These are phyloP conservation scores for Scutellaria baicalensis DNA, from an alignment of 257 asterid genomes.

Conservation along the genomic window DNA sequence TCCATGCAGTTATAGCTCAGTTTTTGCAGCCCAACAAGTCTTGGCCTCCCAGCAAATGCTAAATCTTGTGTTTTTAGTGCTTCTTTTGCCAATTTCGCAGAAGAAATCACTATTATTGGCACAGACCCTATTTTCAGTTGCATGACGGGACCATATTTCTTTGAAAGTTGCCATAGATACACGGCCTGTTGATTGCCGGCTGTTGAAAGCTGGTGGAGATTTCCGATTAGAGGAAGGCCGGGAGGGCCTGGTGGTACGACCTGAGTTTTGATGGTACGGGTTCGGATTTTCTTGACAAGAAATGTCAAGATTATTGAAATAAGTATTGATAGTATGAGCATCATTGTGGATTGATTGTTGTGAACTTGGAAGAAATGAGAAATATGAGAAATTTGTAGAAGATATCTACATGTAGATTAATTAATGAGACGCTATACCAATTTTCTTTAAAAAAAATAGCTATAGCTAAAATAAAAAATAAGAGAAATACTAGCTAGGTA, in stretches of 20 bases:
- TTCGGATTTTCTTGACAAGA: too few relatives aligned
- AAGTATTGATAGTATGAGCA: too few relatives aligned
- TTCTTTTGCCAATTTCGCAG: conserved; percentile 7
- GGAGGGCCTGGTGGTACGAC: conserved; percentile 19
- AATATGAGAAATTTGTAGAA: too few relatives aligned
- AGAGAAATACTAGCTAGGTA: too few relatives aligned
- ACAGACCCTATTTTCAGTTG: not conserved
- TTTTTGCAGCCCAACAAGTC: not conserved
- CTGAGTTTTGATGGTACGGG: too few relatives aligned
- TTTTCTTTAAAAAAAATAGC: too few relatives aligned
- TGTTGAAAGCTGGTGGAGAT: conserved; percentile 5
- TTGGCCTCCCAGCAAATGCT: not conserved
- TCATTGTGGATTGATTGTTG: too few relatives aligned
- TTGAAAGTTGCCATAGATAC: conserved; percentile 6
- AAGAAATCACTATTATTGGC: conserved; percentile 4
- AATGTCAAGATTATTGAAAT: too few relatives aligned
- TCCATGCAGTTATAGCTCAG: conserved; percentile 2
- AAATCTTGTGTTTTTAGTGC: conserved; percentile 17
- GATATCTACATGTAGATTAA: too few relatives aligned
- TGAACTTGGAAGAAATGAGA: too few relatives aligned
- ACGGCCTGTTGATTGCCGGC: not conserved
- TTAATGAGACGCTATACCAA: too few relatives aligned
- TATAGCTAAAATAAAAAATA: too few relatives aligned
- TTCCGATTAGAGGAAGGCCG: conserved; percentile 18
- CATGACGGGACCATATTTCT: conserved; percentile 12